Evolutionary conservation across 805 yeast species (phyloP).

Genomic region (Naumovozyma castellii): DNA sequence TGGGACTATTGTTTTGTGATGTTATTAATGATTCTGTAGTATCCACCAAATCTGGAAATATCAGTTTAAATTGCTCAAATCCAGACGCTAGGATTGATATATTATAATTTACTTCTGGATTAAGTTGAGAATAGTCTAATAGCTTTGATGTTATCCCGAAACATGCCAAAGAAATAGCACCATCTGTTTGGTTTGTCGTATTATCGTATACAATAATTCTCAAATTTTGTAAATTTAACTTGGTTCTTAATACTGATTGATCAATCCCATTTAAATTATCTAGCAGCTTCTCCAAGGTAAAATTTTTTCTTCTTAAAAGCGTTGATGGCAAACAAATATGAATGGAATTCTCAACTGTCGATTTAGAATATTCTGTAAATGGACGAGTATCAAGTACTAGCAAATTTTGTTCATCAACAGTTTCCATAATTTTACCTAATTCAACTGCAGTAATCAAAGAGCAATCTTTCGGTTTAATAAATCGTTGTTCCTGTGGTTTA

Average conservation of each 20-base stretch:
- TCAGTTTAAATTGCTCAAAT: slow-evolving; percentile 10
- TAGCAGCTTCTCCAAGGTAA: slow-evolving; percentile 52
- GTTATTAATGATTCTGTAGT: background rate
- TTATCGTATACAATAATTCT: slow-evolving; percentile 23
- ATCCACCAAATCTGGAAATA: slow-evolving; percentile 12
- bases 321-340: slow-evolving; percentile 89
- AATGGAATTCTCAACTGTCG: slow-evolving; percentile 51
- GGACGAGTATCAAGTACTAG: slow-evolving; percentile 58
- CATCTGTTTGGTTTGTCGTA: slow-evolving; percentile 14
- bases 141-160: slow-evolving; percentile 23
- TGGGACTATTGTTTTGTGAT: background rate
- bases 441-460: slow-evolving; percentile 14
- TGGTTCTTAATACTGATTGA: slow-evolving; percentile 6
- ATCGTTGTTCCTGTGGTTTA: slow-evolving; percentile 19
- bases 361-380: slow-evolving; percentile 56
- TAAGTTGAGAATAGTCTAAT: slow-evolving; percentile 6
- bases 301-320: slow-evolving; percentile 63
- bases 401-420: slow-evolving; percentile 4
- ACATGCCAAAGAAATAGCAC: slow-evolving; percentile 19
- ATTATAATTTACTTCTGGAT: slow-evolving; percentile 1
- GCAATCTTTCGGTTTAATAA: slow-evolving; percentile 17
- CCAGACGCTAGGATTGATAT: slow-evolving; percentile 19
- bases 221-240: slow-evolving; percentile 8
- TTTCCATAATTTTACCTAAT: slow-evolving; percentile 10
- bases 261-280: slow-evolving; percentile 51